phyloP scores from a whole-genome alignment of 495 filamentous ascomycete genomes.

The Tuber brumale region DNA sequence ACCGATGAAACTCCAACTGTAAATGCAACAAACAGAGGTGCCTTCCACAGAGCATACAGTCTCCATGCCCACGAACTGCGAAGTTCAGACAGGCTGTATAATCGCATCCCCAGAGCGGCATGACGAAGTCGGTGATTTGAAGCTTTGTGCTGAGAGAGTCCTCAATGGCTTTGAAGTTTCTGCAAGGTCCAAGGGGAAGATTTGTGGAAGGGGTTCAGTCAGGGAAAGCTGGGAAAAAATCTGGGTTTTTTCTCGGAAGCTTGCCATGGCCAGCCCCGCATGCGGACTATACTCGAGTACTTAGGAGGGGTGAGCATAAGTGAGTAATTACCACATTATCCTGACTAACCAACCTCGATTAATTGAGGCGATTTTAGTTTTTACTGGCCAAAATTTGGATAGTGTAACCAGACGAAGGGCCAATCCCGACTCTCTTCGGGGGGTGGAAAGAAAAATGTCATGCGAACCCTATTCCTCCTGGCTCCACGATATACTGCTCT shows the following conservation, averaged over 20 bases:
- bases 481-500: neutral
- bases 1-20: constrained; percentile 26
- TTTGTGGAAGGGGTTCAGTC: neutral
- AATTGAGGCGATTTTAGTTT: no score
- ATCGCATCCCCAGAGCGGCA: constrained; percentile 32
- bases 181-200: neutral
- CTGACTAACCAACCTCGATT: no score
- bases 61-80: constrained; percentile 32
- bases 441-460: no score
- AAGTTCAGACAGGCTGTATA: constrained; percentile 27
- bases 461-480: no score
- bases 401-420: no score
- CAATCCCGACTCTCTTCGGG: no score
- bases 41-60: constrained; percentile 32
- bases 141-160: neutral
- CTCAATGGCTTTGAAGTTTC: neutral
- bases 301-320: neutral
- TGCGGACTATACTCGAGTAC: neutral
- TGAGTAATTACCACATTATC: no score
- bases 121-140: neutral
- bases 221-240: neutral
- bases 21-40: constrained; percentile 33
- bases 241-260: neutral
- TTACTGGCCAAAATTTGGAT: no score
- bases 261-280: neutral